phyloP scores from a whole-genome alignment of 2,329 filamentous ascomycete genomes.

The Pseudocercospora pini-densiflorae region DNA sequence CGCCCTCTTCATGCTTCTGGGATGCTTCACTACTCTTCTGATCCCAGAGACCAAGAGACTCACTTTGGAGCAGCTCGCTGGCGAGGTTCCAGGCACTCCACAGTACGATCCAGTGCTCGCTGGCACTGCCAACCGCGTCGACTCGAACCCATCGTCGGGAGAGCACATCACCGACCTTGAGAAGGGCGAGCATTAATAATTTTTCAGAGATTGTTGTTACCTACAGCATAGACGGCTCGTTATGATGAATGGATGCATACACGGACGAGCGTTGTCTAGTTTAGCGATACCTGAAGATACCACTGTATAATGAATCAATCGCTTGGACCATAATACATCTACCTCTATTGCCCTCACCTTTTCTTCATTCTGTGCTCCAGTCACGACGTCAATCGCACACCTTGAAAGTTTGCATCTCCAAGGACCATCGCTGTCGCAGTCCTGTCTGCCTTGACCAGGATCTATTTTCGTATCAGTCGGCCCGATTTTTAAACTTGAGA shows the following conservation, averaged over 20 bases:
- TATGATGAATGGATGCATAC: constrained; percentile 10
- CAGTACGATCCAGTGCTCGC: constrained; percentile 48
- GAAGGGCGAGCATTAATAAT: background rate
- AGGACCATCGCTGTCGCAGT: background rate
- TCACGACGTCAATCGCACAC: no score
- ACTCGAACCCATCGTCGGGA: constrained; percentile 14
- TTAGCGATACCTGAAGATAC: constrained; percentile 7
- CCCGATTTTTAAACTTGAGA: background rate
- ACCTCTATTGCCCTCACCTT: background rate
- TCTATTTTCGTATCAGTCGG: background rate
- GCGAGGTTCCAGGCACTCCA: constrained; percentile 65
- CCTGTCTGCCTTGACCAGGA: no score
- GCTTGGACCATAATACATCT: background rate
- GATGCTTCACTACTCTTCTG: constrained; percentile 71
- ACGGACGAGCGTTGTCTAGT: constrained; percentile 3
- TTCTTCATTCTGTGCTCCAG: no score
- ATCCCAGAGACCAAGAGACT: constrained; percentile 67
- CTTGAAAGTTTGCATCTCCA: no score
- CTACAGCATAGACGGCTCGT: constrained; percentile 1
- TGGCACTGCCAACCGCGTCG: constrained; percentile 21
- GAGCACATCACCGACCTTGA: background rate
- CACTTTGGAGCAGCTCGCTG: constrained; percentile 73
- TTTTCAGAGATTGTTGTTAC: background rate
- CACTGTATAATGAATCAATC: constrained; percentile 13
- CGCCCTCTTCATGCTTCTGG: constrained; percentile 78